A percentile compares a stretch with the other conserved stretches of the same genome.
phyloP scores from a whole-genome alignment of 2,329 filamentous ascomycete species.

The Botryotinia narcissicola region DNA sequence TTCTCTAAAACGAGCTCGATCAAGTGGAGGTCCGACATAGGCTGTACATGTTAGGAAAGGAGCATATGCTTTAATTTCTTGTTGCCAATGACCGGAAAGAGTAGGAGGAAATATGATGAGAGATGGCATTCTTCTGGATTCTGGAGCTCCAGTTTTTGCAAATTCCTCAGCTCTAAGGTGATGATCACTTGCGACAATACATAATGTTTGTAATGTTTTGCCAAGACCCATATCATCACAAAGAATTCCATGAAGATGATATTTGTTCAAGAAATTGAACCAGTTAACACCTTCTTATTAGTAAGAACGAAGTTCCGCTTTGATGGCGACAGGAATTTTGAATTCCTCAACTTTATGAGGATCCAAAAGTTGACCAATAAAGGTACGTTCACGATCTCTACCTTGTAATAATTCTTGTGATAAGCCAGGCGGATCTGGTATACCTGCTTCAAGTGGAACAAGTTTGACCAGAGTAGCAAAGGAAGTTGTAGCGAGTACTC shows the following conservation, averaged over 20 bases:
- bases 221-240: conserved; percentile 99
- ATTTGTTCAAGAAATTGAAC: conserved; percentile 96
- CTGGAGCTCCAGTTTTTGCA: conserved; percentile 73
- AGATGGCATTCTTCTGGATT: conserved; percentile 78
- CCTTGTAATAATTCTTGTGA: conserved; percentile 86
- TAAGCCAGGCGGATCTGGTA: conserved; percentile 91
- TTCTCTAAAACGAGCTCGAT: conserved; percentile 69
- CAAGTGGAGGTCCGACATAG: conserved; percentile 84
- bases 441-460: conserved; percentile 93
- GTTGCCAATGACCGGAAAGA: conserved; percentile 96
- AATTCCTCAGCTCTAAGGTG: conserved; percentile 91
- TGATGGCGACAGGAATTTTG: conserved; percentile 91
- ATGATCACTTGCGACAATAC: conserved; percentile 97
- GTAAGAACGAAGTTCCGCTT: conserved; percentile 92
- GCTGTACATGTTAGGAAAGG: conserved; percentile 88
- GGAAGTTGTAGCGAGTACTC: conserved; percentile 90
- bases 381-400: conserved; percentile 89
- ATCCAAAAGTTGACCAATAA: conserved; percentile 94
- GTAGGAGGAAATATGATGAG: conserved; percentile 96
- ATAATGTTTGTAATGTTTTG: conserved; percentile 95
- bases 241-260: conserved; percentile 95
- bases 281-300: conserved; percentile 99
- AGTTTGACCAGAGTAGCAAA: conserved; percentile 97
- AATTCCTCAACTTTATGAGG: conserved; percentile 96
- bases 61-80: conserved; percentile 93